Conservation (phyloP, 2,329 filamentous ascomycete species). For the Phyllosticta paracitricarpa region DNA sequence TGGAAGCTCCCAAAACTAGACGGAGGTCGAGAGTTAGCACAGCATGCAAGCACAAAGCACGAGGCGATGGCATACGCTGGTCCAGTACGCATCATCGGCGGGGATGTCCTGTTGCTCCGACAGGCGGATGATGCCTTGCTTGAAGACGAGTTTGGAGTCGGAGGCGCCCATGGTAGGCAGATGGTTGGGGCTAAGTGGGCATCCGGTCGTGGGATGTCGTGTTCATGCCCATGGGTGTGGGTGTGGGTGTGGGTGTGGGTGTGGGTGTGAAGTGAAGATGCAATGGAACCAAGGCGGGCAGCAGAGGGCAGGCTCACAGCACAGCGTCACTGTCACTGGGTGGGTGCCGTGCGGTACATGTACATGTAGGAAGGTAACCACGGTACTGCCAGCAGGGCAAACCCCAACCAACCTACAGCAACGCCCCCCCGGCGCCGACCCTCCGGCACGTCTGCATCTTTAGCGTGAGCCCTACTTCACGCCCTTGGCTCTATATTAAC, state of each 20-base stretch:
- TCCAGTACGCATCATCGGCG: constrained; percentile 86
- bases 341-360: no score
- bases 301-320: not conserved
- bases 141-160: constrained; percentile 98
- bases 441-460: no score
- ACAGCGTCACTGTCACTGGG: constrained; percentile 15
- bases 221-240: constrained; percentile 1
- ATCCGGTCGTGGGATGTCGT: constrained; percentile 6
- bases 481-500: not conserved
- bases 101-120: constrained; percentile 86
- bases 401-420: not conserved
- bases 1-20: constrained; percentile 91
- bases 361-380: no score
- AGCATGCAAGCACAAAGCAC: constrained; percentile 1
- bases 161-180: constrained; percentile 73
- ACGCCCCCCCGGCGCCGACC: no score
- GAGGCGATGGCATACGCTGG: constrained; percentile 53
- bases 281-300: not conserved
- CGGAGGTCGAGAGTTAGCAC: not conserved
- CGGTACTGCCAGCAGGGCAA: not conserved
- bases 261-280: constrained; percentile 1
- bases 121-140: constrained; percentile 92
- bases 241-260: not conserved
- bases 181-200: not conserved
- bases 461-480: no score